phyloP scores from a whole-genome alignment of 2,329 filamentous ascomycete species.

The Aureobasidium uvarum region DNA sequence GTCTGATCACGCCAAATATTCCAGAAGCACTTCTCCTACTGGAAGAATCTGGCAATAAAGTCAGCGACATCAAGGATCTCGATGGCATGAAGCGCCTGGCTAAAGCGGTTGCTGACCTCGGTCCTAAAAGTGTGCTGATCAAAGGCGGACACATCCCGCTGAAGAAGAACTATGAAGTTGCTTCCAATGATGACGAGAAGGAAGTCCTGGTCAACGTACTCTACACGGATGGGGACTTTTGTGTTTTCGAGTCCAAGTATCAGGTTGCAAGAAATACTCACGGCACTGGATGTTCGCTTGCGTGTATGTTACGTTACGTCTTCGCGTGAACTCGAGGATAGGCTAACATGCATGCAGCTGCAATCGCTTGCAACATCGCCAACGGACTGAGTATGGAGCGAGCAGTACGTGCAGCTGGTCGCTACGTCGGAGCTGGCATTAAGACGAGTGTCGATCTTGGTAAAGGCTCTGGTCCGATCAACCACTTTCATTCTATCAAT shows the following conservation, averaged over 20 bases:
- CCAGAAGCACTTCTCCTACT: constrained; percentile 70
- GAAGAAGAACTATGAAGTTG: constrained; percentile 59
- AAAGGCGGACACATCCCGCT: constrained; percentile 92
- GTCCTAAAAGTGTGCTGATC: constrained; percentile 76
- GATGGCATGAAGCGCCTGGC: constrained; percentile 69
- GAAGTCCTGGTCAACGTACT: constrained; percentile 75
- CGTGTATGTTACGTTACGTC: constrained; percentile 62
- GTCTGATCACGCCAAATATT: constrained; percentile 72
- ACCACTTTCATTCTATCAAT: constrained; percentile 73
- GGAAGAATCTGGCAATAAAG: constrained; percentile 48
- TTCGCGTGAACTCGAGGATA: neutral
- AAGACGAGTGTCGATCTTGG: constrained; percentile 62
- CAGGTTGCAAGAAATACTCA: constrained; percentile 78
- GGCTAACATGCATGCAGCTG: constrained; percentile 49
- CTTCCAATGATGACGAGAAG: constrained; percentile 58
- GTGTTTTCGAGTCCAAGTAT: constrained; percentile 68
- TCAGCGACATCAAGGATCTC: constrained; percentile 54
- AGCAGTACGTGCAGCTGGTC: constrained; percentile 66
- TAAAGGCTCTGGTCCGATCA: constrained; percentile 67
- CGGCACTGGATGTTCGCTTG: constrained; percentile 90
- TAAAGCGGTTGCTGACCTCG: constrained; percentile 62
- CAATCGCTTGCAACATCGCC: constrained; percentile 71
- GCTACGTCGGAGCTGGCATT: constrained; percentile 71
- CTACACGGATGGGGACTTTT: constrained; percentile 55
- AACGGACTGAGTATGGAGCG: constrained; percentile 56